phyloP scores from a whole-genome alignment of 495 filamentous ascomycete species.

The Letharia columbiana region DNA sequence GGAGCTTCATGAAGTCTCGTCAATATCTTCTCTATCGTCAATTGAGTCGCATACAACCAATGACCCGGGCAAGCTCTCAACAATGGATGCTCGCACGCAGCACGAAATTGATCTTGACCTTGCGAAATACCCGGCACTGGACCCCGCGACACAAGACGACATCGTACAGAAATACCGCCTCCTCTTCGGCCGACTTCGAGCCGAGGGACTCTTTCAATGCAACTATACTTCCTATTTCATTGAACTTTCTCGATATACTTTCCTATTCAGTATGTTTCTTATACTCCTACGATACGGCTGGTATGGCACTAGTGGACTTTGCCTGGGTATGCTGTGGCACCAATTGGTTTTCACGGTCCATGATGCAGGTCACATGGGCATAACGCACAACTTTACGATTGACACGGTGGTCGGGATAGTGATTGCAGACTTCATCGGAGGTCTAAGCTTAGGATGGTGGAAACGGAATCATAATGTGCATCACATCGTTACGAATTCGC shows the following conservation, averaged over 20 bases:
- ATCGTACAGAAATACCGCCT: slow-evolving; percentile 75
- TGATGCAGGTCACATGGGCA: slow-evolving; percentile 96
- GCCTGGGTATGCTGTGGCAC: slow-evolving; percentile 84
- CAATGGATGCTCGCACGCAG: slow-evolving; percentile 65
- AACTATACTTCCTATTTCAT: slow-evolving; percentile 74
- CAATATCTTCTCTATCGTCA: slow-evolving; percentile 36
- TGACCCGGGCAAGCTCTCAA: slow-evolving; percentile 46
- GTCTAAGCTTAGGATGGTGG: slow-evolving; percentile 94
- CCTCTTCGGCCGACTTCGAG: slow-evolving; percentile 59
- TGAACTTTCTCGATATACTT: slow-evolving; percentile 65
- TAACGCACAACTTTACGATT: slow-evolving; percentile 76
- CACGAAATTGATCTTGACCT: slow-evolving; percentile 69
- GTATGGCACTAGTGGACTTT: slow-evolving; percentile 68
- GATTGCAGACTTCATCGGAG: slow-evolving; percentile 84
- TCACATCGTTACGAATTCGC: slow-evolving; percentile 92
- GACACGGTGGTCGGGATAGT: slow-evolving; percentile 84
- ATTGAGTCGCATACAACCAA: slow-evolving; percentile 38
- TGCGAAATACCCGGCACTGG: slow-evolving; percentile 73
- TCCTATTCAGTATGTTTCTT: slow-evolving; percentile 57
- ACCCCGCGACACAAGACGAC: slow-evolving; percentile 61
- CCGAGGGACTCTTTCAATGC: slow-evolving; percentile 74
- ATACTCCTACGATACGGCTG: slow-evolving; percentile 60
- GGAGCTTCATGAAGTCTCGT: slow-evolving; percentile 25
- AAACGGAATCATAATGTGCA: slow-evolving; percentile 97
- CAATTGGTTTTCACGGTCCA: slow-evolving; percentile 93